Evolutionary conservation across 2,329 filamentous ascomycete genomes (phyloP).

Genomic region (Paramyrothecium sp.): DNA sequence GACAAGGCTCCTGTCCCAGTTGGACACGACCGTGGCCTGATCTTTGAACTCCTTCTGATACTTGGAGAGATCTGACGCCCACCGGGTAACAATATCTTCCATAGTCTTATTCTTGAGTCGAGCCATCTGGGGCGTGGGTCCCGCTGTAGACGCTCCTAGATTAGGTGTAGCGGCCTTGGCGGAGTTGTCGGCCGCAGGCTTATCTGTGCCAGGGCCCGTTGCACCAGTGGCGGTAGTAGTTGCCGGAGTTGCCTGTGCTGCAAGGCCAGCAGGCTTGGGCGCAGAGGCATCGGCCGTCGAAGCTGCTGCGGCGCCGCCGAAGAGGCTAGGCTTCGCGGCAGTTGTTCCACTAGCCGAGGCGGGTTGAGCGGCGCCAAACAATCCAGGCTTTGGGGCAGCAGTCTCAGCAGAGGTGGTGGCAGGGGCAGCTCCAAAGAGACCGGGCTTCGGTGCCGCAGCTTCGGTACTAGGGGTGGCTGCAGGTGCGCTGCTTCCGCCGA

Average conservation of each 20-base stretch:
- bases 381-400: conserved; percentile 18
- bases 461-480: not conserved
- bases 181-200: conserved; percentile 17
- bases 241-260: conserved; percentile 18
- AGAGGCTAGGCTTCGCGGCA: conserved; percentile 23
- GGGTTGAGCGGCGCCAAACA: conserved; percentile 32
- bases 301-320: conserved; percentile 26
- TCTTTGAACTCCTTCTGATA: conserved; percentile 96
- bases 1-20: conserved; percentile 89
- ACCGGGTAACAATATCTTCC: conserved; percentile 97
- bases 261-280: conserved; percentile 16
- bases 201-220: conserved; percentile 21
- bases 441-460: conserved; percentile 29
- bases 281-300: conserved; percentile 10
- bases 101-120: conserved; percentile 97
- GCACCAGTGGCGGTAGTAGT: conserved; percentile 22
- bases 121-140: conserved; percentile 80
- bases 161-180: conserved; percentile 30
- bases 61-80: conserved; percentile 92
- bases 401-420: conserved; percentile 25
- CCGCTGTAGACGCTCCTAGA: conserved; percentile 73
- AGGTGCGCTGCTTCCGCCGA: not conserved
- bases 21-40: conserved; percentile 81
- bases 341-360: conserved; percentile 25
- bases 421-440: conserved; percentile 31